These are phyloP conservation scores for Flaveria floridana DNA, from an alignment of 140 eudicot species.

Conservation along the genomic window DNA sequence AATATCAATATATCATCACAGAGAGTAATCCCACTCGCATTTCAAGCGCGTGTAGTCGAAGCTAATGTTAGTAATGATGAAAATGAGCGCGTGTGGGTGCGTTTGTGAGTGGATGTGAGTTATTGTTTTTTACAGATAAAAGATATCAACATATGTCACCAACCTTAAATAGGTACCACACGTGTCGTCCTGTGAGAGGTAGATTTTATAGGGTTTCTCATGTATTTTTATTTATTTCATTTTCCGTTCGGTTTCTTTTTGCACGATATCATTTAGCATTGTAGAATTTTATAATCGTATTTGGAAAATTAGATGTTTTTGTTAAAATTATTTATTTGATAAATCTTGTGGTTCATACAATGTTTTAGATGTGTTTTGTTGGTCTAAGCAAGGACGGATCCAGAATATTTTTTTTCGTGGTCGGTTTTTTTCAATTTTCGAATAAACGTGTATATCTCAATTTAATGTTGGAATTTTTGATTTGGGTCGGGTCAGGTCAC, in stretches of 20 bases:
- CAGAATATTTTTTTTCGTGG: too few species aligned
- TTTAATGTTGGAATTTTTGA: too few species aligned
- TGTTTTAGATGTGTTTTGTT: too few species aligned
- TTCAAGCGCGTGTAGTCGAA: background rate
- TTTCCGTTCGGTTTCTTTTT: background rate
- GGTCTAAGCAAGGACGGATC: too few species aligned
- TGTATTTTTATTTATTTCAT: background rate
- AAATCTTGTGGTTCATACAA: too few species aligned
- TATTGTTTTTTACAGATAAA: slow-evolving; percentile 35
- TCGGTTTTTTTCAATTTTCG: too few species aligned
- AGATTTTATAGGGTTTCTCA: slow-evolving; percentile 13
- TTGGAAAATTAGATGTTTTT: too few species aligned
- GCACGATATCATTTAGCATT: background rate
- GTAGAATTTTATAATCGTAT: background rate
- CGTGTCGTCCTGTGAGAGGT: slow-evolving; percentile 40
- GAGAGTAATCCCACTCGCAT: slow-evolving; percentile 19
- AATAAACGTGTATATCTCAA: too few species aligned
- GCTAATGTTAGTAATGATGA: background rate
- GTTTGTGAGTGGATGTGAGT: slow-evolving; percentile 20
- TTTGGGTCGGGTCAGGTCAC: too few species aligned
- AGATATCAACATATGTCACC: slow-evolving; percentile 44
- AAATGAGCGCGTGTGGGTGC: slow-evolving; percentile 26
- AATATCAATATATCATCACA: slow-evolving; percentile 35
- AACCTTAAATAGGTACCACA: slow-evolving; percentile 43
- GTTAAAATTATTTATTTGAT: too few species aligned